These are phyloP conservation scores for Barnettozyma botsteinii DNA, from an alignment of 805 yeast genomes.

Conservation along the genomic window DNA sequence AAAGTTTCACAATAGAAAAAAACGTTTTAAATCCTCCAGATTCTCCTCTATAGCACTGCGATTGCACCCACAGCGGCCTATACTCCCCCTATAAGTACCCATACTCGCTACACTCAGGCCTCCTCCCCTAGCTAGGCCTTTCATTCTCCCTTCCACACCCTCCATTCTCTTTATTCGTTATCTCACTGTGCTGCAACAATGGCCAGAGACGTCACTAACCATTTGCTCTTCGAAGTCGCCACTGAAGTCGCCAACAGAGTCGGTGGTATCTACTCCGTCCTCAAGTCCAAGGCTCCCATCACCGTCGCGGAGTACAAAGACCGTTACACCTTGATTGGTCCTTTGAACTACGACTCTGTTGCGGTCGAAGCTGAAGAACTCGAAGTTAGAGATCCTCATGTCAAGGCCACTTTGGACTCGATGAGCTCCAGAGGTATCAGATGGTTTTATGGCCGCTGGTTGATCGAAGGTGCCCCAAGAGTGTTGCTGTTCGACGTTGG, in stretches of 20 bases:
- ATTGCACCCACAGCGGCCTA: no score
- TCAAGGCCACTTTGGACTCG: slow-evolving; percentile 61
- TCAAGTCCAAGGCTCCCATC: slow-evolving; percentile 94
- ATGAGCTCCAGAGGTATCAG: slow-evolving; percentile 80
- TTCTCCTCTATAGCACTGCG: no score
- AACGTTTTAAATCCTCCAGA: no score
- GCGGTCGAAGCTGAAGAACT: slow-evolving; percentile 79
- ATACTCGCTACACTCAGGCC: no score
- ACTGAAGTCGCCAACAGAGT: slow-evolving; percentile 97
- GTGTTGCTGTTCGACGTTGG: slow-evolving; percentile 83
- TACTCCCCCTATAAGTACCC: no score
- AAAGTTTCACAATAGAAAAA: no score
- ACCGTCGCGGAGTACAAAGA: slow-evolving; percentile 90
- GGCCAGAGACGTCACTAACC: slow-evolving; percentile 84
- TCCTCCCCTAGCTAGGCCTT: no score
- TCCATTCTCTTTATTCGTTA: not conserved
- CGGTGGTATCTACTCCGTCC: slow-evolving; percentile 95
- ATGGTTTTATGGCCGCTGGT: slow-evolving; percentile 91
- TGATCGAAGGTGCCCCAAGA: slow-evolving; percentile 95
- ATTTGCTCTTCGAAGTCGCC: slow-evolving; percentile 86
- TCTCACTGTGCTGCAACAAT: no score
- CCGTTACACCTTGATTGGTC: slow-evolving; percentile 83
- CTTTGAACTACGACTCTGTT: slow-evolving; percentile 67
- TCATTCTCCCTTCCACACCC: not conserved
- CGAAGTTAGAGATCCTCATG: slow-evolving; percentile 46